These are phyloP conservation scores for Yarrowia galli DNA, from an alignment of 1,139 yeast genomes.

Conservation along the genomic window DNA sequence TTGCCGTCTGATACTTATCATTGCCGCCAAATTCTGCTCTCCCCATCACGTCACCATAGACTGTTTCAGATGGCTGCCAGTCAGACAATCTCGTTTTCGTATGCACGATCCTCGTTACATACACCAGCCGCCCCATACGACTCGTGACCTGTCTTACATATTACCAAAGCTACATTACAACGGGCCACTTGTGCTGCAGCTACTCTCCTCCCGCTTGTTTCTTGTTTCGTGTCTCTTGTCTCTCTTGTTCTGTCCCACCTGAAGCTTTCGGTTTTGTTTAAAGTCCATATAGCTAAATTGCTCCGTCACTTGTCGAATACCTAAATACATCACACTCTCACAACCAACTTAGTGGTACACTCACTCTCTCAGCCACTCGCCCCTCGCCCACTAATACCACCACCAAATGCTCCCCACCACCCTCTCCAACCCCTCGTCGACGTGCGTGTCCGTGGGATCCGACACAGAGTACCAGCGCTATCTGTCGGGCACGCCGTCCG, in stretches of 20 bases:
- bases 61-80: not conserved
- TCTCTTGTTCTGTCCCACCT: constrained; percentile 28
- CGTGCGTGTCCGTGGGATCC: constrained; percentile 50
- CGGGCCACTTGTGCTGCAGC: not conserved
- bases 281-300: constrained; percentile 35
- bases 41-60: not conserved
- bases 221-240: constrained; percentile 11
- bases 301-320: constrained; percentile 22
- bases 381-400: not conserved
- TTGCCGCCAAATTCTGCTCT: no score
- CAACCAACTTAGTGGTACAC: not conserved
- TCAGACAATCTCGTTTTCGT: not conserved
- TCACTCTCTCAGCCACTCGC: not conserved
- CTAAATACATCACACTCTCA: no score
- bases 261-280: constrained; percentile 22
- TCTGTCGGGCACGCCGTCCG: constrained; percentile 37
- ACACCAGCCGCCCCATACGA: constrained; percentile 6
- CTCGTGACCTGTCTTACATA: constrained; percentile 28
- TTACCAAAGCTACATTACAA: not conserved
- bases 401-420: constrained; percentile 25
- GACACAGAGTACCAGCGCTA: constrained; percentile 49
- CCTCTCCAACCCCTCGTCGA: constrained; percentile 40
- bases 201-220: not conserved
- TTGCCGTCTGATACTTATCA: no score
- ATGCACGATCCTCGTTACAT: not conserved